A percentile compares a stretch with the other conserved stretches of the same genome.
Evolutionary conservation across 2,329 filamentous ascomycete genomes (phyloP).

Genomic region (Microcyclospora tardicrescens): DNA sequence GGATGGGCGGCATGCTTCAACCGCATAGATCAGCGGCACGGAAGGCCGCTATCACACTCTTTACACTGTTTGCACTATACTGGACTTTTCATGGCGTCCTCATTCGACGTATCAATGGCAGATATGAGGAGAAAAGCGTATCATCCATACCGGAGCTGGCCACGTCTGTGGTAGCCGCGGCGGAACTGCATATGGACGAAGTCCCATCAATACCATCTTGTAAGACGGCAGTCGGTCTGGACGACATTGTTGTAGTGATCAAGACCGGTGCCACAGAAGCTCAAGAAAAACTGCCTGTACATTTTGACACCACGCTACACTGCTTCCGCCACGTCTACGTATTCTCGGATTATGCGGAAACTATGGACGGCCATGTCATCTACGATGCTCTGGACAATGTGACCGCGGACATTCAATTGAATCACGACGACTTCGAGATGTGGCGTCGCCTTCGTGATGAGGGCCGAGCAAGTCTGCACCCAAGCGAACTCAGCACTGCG

Average conservation of each 20-base stretch:
- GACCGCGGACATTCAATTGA: constrained; percentile 11
- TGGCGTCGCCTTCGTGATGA: constrained; percentile 21
- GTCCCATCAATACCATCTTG: not conserved
- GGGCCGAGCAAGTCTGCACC: constrained; percentile 15
- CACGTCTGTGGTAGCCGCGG: not conserved
- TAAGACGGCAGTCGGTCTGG: not conserved
- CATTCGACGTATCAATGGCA: not conserved
- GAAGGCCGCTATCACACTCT: not conserved
- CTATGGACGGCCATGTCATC: constrained; percentile 29
- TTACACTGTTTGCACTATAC: not conserved
- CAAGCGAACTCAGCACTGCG: constrained; percentile 8
- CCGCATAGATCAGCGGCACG: not conserved
- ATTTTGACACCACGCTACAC: constrained; percentile 39
- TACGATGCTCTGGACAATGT: constrained; percentile 21
- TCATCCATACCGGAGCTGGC: not conserved
- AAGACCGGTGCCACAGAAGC: constrained; percentile 45
- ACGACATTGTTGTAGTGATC: constrained; percentile 41
- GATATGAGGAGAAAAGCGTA: too few species aligned
- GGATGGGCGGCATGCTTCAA: not conserved
- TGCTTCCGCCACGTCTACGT: constrained; percentile 42
- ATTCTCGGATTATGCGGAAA: constrained; percentile 43
- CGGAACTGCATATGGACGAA: not conserved
- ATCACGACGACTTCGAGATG: constrained; percentile 19
- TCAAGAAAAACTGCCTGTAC: constrained; percentile 38
- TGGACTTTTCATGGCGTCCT: not conserved